Evolutionary conservation across 176 grass and related monocot species (phyloP).

Genomic region (Saccharum spontaneum): DNA sequence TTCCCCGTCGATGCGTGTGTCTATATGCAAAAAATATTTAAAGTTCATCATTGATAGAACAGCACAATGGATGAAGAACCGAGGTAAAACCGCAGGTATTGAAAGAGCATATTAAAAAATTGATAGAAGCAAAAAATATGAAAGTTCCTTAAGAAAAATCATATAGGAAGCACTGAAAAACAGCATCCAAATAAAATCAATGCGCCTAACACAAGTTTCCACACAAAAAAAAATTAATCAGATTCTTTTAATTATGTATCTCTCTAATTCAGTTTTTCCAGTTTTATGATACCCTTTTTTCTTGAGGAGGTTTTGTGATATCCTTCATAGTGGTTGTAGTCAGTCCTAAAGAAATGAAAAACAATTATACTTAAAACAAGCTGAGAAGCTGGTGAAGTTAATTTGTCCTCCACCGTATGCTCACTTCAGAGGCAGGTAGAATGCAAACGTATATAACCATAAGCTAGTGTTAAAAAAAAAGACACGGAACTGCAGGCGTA

Average conservation of each 20-base stretch:
- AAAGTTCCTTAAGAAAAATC: no score
- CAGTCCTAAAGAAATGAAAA: not conserved
- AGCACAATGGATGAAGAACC: not conserved
- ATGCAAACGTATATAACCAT: not conserved
- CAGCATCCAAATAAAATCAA: not conserved
- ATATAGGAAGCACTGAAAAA: not conserved
- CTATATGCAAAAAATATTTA: conserved; percentile 27
- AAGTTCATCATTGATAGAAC: not conserved
- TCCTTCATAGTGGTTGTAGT: no score
- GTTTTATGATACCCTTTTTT: not conserved
- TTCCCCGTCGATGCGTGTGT: conserved; percentile 67
- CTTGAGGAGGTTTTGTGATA: no score
- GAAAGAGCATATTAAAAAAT: not conserved
- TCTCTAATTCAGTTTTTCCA: not conserved
- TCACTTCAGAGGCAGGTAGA: not conserved
- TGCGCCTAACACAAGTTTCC: not conserved
- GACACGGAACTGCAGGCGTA: not conserved
- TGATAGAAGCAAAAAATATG: no score
- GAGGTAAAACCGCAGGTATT: not conserved
- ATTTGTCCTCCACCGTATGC: not conserved
- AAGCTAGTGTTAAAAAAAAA: no score
- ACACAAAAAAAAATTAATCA: not conserved
- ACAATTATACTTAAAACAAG: not conserved
- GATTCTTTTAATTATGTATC: no score
- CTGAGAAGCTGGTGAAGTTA: not conserved